Conservation (phyloP, 73 alveolate species). For the Paramecium octaurelia region DNA sequence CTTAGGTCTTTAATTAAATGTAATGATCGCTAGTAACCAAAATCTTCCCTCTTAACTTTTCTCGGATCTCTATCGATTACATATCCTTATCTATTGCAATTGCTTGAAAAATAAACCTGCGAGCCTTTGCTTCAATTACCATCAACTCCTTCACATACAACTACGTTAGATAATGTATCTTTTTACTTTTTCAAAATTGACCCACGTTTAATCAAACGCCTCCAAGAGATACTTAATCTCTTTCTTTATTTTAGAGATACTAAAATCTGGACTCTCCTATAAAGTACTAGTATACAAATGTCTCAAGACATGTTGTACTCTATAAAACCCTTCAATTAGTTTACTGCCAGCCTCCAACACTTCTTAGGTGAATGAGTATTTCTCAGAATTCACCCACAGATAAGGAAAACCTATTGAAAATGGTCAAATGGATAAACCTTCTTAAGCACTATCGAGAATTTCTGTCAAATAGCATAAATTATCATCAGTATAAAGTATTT, state of each 20-base stretch:
- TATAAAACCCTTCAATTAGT: slow-evolving; percentile 79
- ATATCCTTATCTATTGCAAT: slow-evolving; percentile 90
- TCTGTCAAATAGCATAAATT: slow-evolving; percentile 90
- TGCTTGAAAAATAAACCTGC: slow-evolving; percentile 88
- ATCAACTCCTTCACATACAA: slow-evolving; percentile 91
- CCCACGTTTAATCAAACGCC: slow-evolving; percentile 63
- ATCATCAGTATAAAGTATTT: slow-evolving; percentile 86
- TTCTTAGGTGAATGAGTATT: slow-evolving; percentile 88
- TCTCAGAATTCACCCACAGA: slow-evolving; percentile 94
- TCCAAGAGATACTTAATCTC: slow-evolving; percentile 58
- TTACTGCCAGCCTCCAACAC: slow-evolving; percentile 92
- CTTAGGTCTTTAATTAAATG: not conserved
- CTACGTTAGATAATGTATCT: slow-evolving; percentile 75
- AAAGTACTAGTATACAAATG: slow-evolving; percentile 71
- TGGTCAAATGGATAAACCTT: slow-evolving; percentile 60
- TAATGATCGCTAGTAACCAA: slow-evolving; percentile 66
- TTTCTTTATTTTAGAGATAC: slow-evolving; percentile 62
- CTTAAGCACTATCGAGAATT: slow-evolving; percentile 95
- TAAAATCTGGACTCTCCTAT: slow-evolving; percentile 54
- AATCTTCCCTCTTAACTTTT: slow-evolving; percentile 85
- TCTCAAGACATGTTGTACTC: slow-evolving; percentile 71
- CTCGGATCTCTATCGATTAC: slow-evolving; percentile 78
- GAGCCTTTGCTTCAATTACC: slow-evolving; percentile 92
- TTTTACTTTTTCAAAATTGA: slow-evolving; percentile 63
- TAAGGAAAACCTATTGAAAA: slow-evolving; percentile 77